Evolutionary conservation across 2,329 filamentous ascomycete genomes (phyloP).

Genomic region (Diaporthe eres): DNA sequence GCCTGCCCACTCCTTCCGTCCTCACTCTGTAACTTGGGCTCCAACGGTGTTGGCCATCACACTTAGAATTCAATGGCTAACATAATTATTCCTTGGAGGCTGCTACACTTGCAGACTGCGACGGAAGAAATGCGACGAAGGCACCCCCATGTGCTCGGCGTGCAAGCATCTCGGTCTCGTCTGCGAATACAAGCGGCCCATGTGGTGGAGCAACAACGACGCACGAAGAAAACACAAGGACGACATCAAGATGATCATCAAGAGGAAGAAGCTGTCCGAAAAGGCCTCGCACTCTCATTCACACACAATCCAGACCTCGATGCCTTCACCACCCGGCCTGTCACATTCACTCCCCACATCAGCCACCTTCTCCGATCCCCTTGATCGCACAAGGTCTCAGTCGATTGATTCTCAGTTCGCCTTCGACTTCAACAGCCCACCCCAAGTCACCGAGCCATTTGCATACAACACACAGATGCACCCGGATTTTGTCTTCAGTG

Average conservation of each 20-base stretch:
- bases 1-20: constrained; percentile 43
- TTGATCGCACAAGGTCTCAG: constrained; percentile 79
- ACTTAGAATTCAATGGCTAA: constrained; percentile 49
- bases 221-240: constrained; percentile 90
- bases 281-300: constrained; percentile 71
- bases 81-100: constrained; percentile 56
- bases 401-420: constrained; percentile 87
- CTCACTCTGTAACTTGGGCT: constrained; percentile 38
- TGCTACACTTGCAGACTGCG: constrained; percentile 79
- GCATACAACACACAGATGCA: constrained; percentile 76
- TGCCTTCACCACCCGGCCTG: constrained; percentile 81
- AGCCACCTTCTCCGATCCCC: constrained; percentile 82
- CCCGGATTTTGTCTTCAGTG: constrained; percentile 69
- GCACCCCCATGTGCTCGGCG: constrained; percentile 72
- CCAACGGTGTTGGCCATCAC: constrained; percentile 25
- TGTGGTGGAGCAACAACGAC: constrained; percentile 98
- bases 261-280: constrained; percentile 93
- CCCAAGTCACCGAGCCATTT: constrained; percentile 67
- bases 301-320: constrained; percentile 64
- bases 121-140: constrained; percentile 79
- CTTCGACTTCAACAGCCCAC: constrained; percentile 80
- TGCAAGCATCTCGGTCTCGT: constrained; percentile 83
- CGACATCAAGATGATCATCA: constrained; percentile 96
- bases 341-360: constrained; percentile 87
- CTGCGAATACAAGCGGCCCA: constrained; percentile 96